These are phyloP conservation scores for Pseudogymnoascus sp. DNA, from an alignment of 2,329 filamentous ascomycete species.

Conservation along the genomic window DNA sequence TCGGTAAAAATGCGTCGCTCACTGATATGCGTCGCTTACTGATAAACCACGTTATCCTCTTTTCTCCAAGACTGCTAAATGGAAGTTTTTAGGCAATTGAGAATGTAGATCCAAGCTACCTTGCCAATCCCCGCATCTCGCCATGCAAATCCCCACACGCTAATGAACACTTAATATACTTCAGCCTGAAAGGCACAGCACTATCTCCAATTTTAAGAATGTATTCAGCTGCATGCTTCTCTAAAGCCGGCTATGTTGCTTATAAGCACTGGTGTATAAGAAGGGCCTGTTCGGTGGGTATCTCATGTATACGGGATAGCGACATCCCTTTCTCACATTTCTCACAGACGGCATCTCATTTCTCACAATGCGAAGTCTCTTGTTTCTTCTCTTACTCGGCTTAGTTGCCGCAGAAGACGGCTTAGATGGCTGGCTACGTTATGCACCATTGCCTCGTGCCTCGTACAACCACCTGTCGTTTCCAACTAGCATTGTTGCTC, in stretches of 20 bases:
- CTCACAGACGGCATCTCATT: background rate
- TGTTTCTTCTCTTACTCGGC: slow-evolving; percentile 1
- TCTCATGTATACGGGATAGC: background rate
- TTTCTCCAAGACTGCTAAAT: background rate
- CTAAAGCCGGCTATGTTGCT: background rate
- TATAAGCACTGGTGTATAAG: background rate
- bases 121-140: background rate
- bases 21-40: no score
- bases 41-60: no score
- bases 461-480: slow-evolving; percentile 30
- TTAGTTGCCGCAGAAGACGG: slow-evolving; percentile 47
- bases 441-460: slow-evolving; percentile 44
- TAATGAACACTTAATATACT: background rate
- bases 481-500: slow-evolving; percentile 43
- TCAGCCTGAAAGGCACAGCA: background rate
- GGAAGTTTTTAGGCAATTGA: background rate
- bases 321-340: background rate
- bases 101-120: background rate
- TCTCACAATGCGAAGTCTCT: background rate
- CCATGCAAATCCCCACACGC: background rate
- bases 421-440: slow-evolving; percentile 56
- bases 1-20: no score
- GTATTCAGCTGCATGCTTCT: background rate
- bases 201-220: slow-evolving; percentile 1
- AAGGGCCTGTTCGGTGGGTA: background rate